Evolutionary conservation across 2,329 filamentous ascomycete genomes (phyloP), one percentile per base, ranked within the genome.

Genomic region (Curvularia sp.): DNA sequence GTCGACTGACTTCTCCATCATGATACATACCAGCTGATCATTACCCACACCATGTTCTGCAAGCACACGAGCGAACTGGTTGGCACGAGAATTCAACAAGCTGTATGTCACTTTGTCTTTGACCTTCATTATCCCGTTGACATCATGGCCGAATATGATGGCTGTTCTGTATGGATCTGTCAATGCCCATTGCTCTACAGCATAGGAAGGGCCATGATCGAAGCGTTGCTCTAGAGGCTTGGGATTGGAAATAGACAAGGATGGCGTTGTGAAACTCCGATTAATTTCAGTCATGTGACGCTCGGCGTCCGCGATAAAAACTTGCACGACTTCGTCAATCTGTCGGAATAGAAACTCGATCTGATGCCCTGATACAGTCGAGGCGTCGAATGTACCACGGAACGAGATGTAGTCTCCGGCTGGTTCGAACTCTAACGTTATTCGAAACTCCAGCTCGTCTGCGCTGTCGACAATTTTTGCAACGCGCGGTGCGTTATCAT

Each of bases 371-470:
- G 88, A 81, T 13, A 95, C 79, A 2, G 81, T 60, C 3, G 80
- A 77, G 34, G 80, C 66, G 63, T 87, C 81, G 66, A 82, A 89
- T 13, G 83, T 88, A 8, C 81, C 81, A 60, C 83, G 84, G 6
- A 82, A 75, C n/a, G 70, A 66, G 15, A 89, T 72, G n/a, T 66
- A 67, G 6, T 80, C 75, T 0, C 73, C 68, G 2, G 65, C 72
- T 0, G 93, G 92, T 73, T 93, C 89, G 12, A 95, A 80, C 70
- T 97, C 93, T 6, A 96, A 72, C 2, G 93, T 83, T 1, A 96
- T 71, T 54, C 86, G 87, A 41, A 91, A 93, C 71, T 96, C 93
- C 6, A 95, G 80, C 21, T 86, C 85, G 71, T 97, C 93, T 5
- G 83, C 75, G 51, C 89, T 87, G 25, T 84, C 82, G 0, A 85